phyloP scores from a whole-genome alignment of 1,284 basidiomycete genomes.

The Fomitopsis pinicola region DNA sequence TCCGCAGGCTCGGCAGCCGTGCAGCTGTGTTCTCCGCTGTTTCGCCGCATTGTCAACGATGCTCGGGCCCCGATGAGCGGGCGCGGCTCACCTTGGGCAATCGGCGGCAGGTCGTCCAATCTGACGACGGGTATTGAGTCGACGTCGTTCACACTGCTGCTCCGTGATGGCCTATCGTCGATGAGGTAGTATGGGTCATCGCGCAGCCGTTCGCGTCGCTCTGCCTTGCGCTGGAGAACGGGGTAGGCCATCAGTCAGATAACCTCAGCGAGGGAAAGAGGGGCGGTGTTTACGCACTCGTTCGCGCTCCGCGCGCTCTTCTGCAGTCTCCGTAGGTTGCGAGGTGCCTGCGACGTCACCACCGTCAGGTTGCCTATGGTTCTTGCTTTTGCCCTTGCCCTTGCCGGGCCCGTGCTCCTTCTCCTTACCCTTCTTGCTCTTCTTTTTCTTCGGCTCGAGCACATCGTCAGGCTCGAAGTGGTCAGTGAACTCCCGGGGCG shows the following conservation, averaged over 20 bases:
- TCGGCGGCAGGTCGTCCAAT: slow-evolving; percentile 65
- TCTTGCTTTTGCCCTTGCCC: slow-evolving; percentile 29
- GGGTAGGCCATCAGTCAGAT: slow-evolving; percentile 5
- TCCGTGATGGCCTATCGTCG: slow-evolving; percentile 43
- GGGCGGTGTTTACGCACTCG: slow-evolving; percentile 38
- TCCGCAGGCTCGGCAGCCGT: slow-evolving; percentile 26
- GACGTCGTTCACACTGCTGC: slow-evolving; percentile 52
- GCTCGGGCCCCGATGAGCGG: neutral
- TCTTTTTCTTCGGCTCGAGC: slow-evolving; percentile 30
- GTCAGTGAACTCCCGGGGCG: slow-evolving; percentile 39
- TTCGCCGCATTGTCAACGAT: slow-evolving; percentile 1
- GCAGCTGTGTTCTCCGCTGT: slow-evolving; percentile 13
- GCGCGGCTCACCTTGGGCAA: slow-evolving; percentile 33
- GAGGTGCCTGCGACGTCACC: slow-evolving; percentile 9
- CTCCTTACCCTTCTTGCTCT: slow-evolving; percentile 46
- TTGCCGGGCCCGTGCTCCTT: slow-evolving; percentile 29
- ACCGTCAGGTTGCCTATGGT: slow-evolving; percentile 35
- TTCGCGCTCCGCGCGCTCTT: slow-evolving; percentile 55
- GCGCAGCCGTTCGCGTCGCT: slow-evolving; percentile 65
- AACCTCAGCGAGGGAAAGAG: neutral
- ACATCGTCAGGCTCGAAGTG: slow-evolving; percentile 27
- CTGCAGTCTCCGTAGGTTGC: slow-evolving; percentile 48
- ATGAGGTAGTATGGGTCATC: slow-evolving; percentile 90
- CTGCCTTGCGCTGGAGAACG: slow-evolving; percentile 59
- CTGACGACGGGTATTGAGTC: slow-evolving; percentile 84